Conservation (phyloP, 495 filamentous ascomycete genomes). For the Pyrenopolyporus hunteri region DNA sequence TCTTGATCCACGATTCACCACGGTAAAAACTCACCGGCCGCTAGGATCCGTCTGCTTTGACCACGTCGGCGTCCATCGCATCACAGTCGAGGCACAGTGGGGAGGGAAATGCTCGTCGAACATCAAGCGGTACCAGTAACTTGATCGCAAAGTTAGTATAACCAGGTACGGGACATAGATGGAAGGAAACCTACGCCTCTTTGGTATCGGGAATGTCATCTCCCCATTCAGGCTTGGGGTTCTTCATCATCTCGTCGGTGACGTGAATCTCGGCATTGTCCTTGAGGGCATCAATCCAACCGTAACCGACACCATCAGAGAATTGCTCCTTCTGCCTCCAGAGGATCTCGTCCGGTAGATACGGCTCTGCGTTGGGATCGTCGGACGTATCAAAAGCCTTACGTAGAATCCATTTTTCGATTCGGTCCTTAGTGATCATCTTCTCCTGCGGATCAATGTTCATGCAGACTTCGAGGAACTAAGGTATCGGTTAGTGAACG, state of each 20-base stretch:
- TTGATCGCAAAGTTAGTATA: constrained; percentile 34
- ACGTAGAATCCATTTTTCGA: constrained; percentile 97
- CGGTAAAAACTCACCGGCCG: constrained; percentile 70
- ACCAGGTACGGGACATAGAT: background rate
- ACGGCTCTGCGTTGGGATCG: constrained; percentile 76
- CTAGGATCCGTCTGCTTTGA: constrained; percentile 93
- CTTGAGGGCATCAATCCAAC: constrained; percentile 98
- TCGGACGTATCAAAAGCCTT: constrained; percentile 95
- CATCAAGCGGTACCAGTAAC: constrained; percentile 97
- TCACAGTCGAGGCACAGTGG: constrained; percentile 88
- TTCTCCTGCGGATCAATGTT: constrained; percentile 92
- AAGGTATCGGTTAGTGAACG: constrained; percentile 9
- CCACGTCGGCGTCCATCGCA: constrained; percentile 98
- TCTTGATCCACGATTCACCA: background rate
- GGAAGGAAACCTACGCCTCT: constrained; percentile 73
- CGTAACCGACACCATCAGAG: constrained; percentile 96
- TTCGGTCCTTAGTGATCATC: constrained; percentile 87
- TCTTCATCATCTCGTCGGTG: constrained; percentile 95
- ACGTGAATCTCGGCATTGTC: constrained; percentile 87
- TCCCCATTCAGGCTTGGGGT: constrained; percentile 95
- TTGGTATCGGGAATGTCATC: constrained; percentile 89
- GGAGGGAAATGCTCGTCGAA: constrained; percentile 98
- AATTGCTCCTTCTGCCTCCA: constrained; percentile 99
- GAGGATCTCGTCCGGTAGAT: constrained; percentile 92
- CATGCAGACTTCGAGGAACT: constrained; percentile 92